A percentile compares a stretch with the other conserved stretches of the same genome.
phyloP scores from a whole-genome alignment of 2,329 filamentous ascomycete genomes.

The Cadophora sp. region DNA sequence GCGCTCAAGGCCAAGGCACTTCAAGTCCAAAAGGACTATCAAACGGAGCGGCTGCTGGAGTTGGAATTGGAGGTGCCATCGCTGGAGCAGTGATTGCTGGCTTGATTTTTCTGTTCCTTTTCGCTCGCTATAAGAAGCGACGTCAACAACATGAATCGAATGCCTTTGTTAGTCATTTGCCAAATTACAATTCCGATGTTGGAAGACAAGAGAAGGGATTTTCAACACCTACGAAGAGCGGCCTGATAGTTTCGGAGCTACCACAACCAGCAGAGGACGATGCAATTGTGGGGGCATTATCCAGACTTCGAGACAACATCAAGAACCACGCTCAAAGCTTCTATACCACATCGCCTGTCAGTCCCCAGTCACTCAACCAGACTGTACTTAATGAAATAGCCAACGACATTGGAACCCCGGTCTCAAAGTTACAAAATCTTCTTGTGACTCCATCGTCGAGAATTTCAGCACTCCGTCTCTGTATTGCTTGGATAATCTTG shows the following conservation, averaged over 20 bases:
- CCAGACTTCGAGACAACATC: slow-evolving; percentile 31
- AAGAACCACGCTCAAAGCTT: slow-evolving; percentile 35
- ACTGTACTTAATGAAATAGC: slow-evolving; percentile 24
- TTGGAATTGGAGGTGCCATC: slow-evolving; percentile 47
- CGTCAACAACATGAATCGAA: background rate
- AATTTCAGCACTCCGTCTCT: slow-evolving; percentile 22
- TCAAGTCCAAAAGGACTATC: background rate
- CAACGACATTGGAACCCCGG: slow-evolving; percentile 12
- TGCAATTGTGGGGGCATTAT: slow-evolving; percentile 28
- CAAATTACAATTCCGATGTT: background rate
- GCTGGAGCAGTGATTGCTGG: slow-evolving; percentile 41
- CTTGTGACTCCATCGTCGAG: slow-evolving; percentile 27
- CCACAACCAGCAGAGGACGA: slow-evolving; percentile 33
- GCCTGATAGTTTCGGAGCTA: slow-evolving; percentile 14
- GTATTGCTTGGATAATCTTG: slow-evolving; percentile 26
- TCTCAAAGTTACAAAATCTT: slow-evolving; percentile 16
- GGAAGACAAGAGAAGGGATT: slow-evolving; percentile 18
- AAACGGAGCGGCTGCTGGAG: slow-evolving; percentile 44
- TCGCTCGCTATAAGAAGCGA: slow-evolving; percentile 11
- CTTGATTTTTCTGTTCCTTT: slow-evolving; percentile 23
- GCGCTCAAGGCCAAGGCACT: background rate
- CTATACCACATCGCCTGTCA: slow-evolving; percentile 25
- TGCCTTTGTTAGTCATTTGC: background rate
- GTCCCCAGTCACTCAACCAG: slow-evolving; percentile 23
- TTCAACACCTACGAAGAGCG: background rate